These are phyloP conservation scores for Heterobasidion occidentale DNA, from an alignment of 1,284 basidiomycete genomes.

Conservation along the genomic window DNA sequence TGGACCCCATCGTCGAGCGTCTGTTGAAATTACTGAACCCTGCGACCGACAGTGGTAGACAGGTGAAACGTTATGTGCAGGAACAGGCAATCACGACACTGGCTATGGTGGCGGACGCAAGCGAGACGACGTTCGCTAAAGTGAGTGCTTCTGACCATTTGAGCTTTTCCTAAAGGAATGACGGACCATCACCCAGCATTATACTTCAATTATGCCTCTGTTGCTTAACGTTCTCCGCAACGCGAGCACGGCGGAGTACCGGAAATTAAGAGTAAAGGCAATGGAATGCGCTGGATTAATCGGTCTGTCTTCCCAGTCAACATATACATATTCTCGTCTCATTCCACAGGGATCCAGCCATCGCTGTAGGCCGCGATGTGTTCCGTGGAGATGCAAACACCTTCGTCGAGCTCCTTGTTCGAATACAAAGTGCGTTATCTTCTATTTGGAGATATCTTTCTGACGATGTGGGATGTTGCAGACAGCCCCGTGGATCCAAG, in stretches of 20 bases:
- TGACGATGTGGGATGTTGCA: slow-evolving; percentile 15
- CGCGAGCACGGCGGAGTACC: slow-evolving; percentile 57
- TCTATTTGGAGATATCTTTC: background rate
- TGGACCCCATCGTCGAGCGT: slow-evolving; percentile 70
- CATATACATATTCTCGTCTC: background rate
- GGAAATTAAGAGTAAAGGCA: slow-evolving; percentile 65
- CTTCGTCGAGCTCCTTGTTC: slow-evolving; percentile 65
- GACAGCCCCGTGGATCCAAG: slow-evolving; percentile 56
- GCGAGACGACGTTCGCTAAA: slow-evolving; percentile 64
- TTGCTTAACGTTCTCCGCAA: slow-evolving; percentile 64
- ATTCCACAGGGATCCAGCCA: slow-evolving; percentile 36
- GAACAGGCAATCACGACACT: slow-evolving; percentile 79
- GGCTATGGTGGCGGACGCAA: slow-evolving; percentile 80
- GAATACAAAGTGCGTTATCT: slow-evolving; percentile 59
- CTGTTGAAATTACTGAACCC: slow-evolving; percentile 60
- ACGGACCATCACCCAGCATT: slow-evolving; percentile 40
- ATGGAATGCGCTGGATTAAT: slow-evolving; percentile 85
- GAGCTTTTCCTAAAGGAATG: background rate
- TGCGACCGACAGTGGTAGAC: slow-evolving; percentile 24
- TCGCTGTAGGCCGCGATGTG: slow-evolving; percentile 71
- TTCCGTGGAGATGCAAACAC: slow-evolving; percentile 71
- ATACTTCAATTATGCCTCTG: slow-evolving; percentile 69
- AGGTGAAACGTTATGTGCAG: slow-evolving; percentile 58
- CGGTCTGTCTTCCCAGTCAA: slow-evolving; percentile 32
- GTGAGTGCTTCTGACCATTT: slow-evolving; percentile 20